Percentiles rank a stretch among this genome's conserved stretches.
These are phyloP conservation scores for Taphrina betulina DNA, from an alignment of 1,139 yeast species.

Conservation along the genomic window DNA sequence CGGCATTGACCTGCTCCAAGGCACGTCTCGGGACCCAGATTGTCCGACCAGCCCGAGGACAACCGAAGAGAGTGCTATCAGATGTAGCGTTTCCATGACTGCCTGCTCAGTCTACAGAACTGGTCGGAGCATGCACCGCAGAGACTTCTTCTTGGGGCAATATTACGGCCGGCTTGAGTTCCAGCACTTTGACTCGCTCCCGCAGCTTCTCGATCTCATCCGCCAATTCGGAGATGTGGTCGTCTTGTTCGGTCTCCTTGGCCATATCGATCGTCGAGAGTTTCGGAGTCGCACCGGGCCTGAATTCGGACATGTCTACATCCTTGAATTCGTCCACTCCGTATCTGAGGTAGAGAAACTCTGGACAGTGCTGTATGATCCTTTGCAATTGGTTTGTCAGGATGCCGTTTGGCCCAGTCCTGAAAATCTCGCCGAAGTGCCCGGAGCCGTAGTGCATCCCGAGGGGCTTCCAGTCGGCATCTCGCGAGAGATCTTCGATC, in stretches of 20 bases:
- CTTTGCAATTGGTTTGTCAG: conserved; percentile 5
- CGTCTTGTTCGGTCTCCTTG: neutral
- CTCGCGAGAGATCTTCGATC: conserved; percentile 1
- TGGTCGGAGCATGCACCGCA: too few species aligned
- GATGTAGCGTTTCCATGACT: too few species aligned
- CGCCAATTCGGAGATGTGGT: neutral
- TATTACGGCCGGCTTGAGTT: too few species aligned
- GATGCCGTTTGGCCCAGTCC: neutral
- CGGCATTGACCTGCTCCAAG: too few species aligned
- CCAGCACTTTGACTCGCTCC: neutral
- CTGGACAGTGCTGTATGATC: conserved; percentile 19
- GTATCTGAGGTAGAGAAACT: conserved; percentile 17
- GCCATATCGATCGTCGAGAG: neutral
- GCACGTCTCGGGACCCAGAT: too few species aligned
- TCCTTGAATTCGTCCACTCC: conserved; percentile 10
- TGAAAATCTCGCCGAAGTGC: conserved; percentile 6
- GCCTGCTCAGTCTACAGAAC: too few species aligned
- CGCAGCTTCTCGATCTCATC: neutral
- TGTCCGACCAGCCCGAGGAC: too few species aligned
- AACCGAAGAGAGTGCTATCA: too few species aligned
- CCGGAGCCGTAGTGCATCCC: conserved; percentile 26
- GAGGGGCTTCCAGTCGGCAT: conserved; percentile 16
- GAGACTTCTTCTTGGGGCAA: too few species aligned
- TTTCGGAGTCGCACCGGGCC: neutral
- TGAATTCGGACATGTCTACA: neutral